phyloP scores from a whole-genome alignment of 2,329 filamentous ascomycete genomes.

The Cladosporium halotolerans region DNA sequence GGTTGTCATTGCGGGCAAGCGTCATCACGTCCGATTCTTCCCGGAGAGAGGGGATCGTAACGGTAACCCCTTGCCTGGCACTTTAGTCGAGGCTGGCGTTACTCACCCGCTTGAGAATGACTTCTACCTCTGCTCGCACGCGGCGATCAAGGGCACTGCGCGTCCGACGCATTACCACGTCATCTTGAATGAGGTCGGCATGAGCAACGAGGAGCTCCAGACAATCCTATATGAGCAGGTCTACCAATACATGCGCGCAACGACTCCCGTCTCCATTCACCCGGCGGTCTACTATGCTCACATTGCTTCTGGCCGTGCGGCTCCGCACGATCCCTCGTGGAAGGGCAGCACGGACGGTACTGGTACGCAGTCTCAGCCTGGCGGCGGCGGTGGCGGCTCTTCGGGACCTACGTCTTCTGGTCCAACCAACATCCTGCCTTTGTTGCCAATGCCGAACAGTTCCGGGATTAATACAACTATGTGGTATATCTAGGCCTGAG shows the following conservation, averaged over 20 bases:
- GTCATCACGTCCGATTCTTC: slow-evolving; percentile 91
- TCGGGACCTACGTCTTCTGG: slow-evolving; percentile 13
- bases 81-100: slow-evolving; percentile 79
- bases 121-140: slow-evolving; percentile 67
- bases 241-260: slow-evolving; percentile 84
- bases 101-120: slow-evolving; percentile 88
- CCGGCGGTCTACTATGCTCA: slow-evolving; percentile 97
- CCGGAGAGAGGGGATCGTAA: slow-evolving; percentile 70
- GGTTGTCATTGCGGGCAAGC: slow-evolving; percentile 84
- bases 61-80: slow-evolving; percentile 77
- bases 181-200: slow-evolving; percentile 70
- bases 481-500: slow-evolving; percentile 43
- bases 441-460: slow-evolving; percentile 36
- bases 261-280: slow-evolving; percentile 80
- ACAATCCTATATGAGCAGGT: slow-evolving; percentile 91
- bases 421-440: slow-evolving; percentile 26
- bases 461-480: slow-evolving; percentile 37
- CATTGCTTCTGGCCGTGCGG: slow-evolving; percentile 73
- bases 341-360: background rate
- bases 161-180: slow-evolving; percentile 82
- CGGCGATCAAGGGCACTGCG: slow-evolving; percentile 88
- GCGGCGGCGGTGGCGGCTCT: slow-evolving; percentile 16
- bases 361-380: slow-evolving; percentile 13
- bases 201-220: slow-evolving; percentile 64
- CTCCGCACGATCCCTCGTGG: slow-evolving; percentile 59